Conservation (phyloP, 108 stramenopile species). For the Discostella pseudostelligera region DNA sequence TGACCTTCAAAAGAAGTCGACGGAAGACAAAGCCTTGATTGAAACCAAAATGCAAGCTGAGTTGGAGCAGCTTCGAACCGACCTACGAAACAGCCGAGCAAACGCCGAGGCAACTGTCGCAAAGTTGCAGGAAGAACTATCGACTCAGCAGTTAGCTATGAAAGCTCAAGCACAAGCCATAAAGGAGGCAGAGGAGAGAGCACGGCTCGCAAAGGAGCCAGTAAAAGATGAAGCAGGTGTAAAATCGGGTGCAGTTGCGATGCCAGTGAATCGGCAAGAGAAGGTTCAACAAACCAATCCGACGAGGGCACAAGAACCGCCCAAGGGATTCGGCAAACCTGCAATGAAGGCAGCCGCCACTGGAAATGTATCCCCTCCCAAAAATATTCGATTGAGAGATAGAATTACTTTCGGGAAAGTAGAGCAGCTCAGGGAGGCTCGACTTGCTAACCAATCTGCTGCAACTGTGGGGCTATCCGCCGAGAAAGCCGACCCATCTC, state of each 20-base stretch:
- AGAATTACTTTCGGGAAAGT: conserved; percentile 12
- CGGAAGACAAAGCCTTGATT: conserved; percentile 10
- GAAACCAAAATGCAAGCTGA: conserved; percentile 14
- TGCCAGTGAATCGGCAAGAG: conserved; percentile 5
- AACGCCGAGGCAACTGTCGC: neutral
- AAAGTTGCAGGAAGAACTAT: conserved; percentile 13
- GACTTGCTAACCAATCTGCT: conserved; percentile 4
- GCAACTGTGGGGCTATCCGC: neutral
- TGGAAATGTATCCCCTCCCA: neutral
- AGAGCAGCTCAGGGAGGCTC: conserved; percentile 8
- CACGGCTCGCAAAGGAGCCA: neutral
- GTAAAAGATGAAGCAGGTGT: neutral
- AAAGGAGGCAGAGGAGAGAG: conserved; percentile 3
- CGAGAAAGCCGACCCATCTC: neutral
- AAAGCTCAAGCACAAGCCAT: neutral
- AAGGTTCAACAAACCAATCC: conserved; percentile 7
- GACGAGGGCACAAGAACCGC: neutral
- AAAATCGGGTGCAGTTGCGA: neutral
- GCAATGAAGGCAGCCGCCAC: conserved; percentile 14
- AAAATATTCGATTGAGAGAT: conserved; percentile 6
- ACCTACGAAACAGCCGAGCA: conserved; percentile 1
- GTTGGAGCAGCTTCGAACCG: conserved; percentile 11
- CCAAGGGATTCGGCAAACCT: conserved; percentile 24
- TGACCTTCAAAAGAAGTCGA: conserved; percentile 1
- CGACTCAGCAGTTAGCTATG: neutral